Percentiles rank a stretch among this genome's conserved stretches.
Conservation (phyloP, 202 grass and related monocot species). For the Hordeum pubiflorum region DNA sequence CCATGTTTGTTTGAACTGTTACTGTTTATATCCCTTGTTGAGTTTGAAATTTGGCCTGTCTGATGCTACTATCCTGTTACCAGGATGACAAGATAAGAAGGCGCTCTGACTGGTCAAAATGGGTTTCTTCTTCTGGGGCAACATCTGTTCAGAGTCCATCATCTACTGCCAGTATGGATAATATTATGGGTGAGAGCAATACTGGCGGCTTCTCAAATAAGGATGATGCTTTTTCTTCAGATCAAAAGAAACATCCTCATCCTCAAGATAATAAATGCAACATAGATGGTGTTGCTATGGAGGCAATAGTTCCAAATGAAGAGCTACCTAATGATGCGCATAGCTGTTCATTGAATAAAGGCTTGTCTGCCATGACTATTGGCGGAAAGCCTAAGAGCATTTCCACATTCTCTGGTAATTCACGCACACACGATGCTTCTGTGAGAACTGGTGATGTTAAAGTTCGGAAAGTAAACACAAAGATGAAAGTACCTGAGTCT, state of each 20-base stretch:
- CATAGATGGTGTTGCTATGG: conserved; percentile 1
- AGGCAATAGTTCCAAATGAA: conserved; percentile 31
- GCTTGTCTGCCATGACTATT: conserved; percentile 23
- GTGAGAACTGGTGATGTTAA: conserved; percentile 33
- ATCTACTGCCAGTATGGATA: conserved; percentile 38
- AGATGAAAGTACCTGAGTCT: conserved; percentile 30
- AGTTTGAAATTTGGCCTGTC: conserved; percentile 1
- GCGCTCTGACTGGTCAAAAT: conserved; percentile 73
- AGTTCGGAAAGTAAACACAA: conserved; percentile 35
- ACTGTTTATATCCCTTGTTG: conserved; percentile 1
- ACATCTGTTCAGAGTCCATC: conserved; percentile 36
- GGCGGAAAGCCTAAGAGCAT: conserved; percentile 26
- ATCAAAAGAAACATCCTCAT: conserved; percentile 30
- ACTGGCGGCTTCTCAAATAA: conserved; percentile 26
- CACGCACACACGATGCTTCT: conserved; percentile 22
- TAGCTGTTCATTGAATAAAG: conserved; percentile 30
- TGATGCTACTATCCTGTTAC: conserved; percentile 22
- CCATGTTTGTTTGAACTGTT: conserved; percentile 14
- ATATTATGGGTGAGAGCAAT: conserved; percentile 29
- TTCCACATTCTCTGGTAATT: conserved; percentile 20
- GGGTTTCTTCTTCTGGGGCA: conserved; percentile 36
- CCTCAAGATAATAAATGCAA: conserved; percentile 28
- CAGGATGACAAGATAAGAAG: conserved; percentile 89
- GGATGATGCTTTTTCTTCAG: conserved; percentile 28
- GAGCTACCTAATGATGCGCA: conserved; percentile 9